Base-by-base conservation (phyloP, 2,329 filamentous ascomycete species). In the Monosporascus sp. region DNA sequence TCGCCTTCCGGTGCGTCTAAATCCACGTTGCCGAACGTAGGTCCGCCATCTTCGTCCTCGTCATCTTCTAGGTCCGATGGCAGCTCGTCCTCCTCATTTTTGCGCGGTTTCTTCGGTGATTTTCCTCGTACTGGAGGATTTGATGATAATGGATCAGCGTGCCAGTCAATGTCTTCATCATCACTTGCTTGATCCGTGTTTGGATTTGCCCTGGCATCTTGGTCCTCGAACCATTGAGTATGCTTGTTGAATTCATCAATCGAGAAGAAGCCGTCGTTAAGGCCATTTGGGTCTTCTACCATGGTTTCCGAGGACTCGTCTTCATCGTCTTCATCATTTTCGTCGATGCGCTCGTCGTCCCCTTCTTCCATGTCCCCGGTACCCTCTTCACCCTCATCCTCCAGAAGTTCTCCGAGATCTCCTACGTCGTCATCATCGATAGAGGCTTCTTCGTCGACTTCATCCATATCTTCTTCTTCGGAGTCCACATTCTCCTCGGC, bases 241-340 rank as follows among this genome's bases (percentile, higher is more conserved):
- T 95, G 89, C 67, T 87, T 90, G 77, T 99, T 99, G 80, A 99
- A 99, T 55, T 95, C 86, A 64, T 97, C 92, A 63, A 99, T 93
- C 17, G 90, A 96, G 74, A 99, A 99, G 75, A 99, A 99, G 5
- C 91, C 93, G 66, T 99, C 94, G 65, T 99, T 97, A 35, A 99
- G 82, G 7, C 91, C 90, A 65, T 94, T 80, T 4, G 85, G 85
- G 65, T 97, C 91, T 61, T 86, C 78, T 8, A 84, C 74, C 55
- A 87, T 86, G 39, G 81, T 80, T 48, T 80, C 79, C 1, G 73
- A 70, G 5, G 74, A 69, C 45, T 77, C 73, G 1, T 74, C 76
- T 2, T 79, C 77, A 1, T 79, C 77, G 0, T 76, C 75, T 0
- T 72, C 69, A 1, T 74, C 73, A 1, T 75, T 73, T 1, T 72